A percentile compares a stretch with the other conserved stretches of the same genome.
Evolutionary conservation across 1,284 basidiomycete genomes (phyloP).

Genomic region (Exobasidium rhododendri): DNA sequence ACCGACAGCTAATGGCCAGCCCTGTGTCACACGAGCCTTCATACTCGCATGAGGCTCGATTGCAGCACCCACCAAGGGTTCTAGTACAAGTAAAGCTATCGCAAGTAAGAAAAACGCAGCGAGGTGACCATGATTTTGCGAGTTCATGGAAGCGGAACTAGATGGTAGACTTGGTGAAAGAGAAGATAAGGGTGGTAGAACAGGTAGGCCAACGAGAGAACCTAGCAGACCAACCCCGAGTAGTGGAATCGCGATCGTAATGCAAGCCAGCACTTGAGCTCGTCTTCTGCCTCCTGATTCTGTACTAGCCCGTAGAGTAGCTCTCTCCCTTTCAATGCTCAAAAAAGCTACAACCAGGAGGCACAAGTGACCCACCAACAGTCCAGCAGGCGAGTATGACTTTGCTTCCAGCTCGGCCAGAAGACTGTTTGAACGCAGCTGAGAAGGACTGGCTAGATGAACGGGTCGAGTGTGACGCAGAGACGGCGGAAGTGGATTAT

Average conservation of each 20-base stretch:
- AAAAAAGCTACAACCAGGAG: conserved; percentile 42
- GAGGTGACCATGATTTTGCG: conserved; percentile 22
- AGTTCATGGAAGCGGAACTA: conserved; percentile 2
- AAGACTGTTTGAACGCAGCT: conserved; percentile 18
- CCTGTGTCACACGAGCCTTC: conserved; percentile 38
- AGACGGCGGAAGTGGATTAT: conserved; percentile 31
- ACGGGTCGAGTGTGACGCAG: conserved; percentile 27
- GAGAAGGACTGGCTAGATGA: conserved; percentile 25
- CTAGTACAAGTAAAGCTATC: conserved; percentile 40
- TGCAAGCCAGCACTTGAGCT: conserved; percentile 43
- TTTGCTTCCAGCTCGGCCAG: conserved; percentile 23
- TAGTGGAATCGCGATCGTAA: conserved; percentile 31
- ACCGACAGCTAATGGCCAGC: conserved; percentile 47
- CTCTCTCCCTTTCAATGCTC: conserved; percentile 43
- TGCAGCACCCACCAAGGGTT: conserved; percentile 43
- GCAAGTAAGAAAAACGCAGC: conserved; percentile 45
- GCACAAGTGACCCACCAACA: conserved; percentile 33
- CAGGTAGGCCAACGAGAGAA: conserved; percentile 18
- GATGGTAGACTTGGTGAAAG: conserved; percentile 19
- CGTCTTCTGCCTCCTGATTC: conserved; percentile 43
- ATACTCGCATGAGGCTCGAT: conserved; percentile 45
- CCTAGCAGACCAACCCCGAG: conserved; percentile 33
- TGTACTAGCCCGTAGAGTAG: conserved; percentile 28
- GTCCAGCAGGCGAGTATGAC: conserved; percentile 29
- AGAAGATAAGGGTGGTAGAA: conserved; percentile 22